A percentile compares a stretch with the other conserved stretches of the same genome.
Evolutionary conservation across 2,329 filamentous ascomycete genomes (phyloP).

Genomic region (Pseudogymnoascus sp.): DNA sequence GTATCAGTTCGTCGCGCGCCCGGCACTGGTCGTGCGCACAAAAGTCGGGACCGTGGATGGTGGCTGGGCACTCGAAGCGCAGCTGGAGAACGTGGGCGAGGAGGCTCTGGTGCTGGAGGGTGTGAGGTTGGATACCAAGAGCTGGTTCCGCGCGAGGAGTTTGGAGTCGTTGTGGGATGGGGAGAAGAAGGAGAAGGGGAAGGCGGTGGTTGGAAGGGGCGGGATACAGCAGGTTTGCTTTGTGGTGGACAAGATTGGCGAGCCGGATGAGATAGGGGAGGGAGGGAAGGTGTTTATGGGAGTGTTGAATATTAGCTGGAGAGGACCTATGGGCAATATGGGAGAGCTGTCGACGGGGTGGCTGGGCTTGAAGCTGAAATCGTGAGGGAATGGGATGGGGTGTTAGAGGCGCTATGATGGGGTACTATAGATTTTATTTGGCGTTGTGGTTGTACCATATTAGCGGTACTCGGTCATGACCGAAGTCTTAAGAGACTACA

Average conservation of each 20-base stretch:
- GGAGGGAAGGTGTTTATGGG: constrained; percentile 60
- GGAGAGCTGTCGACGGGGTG: constrained; percentile 84
- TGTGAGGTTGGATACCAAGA: constrained; percentile 46
- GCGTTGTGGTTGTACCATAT: neutral
- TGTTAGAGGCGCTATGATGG: neutral
- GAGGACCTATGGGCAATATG: constrained; percentile 78
- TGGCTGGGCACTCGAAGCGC: constrained; percentile 77
- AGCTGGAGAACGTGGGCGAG: constrained; percentile 91
- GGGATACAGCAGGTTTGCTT: constrained; percentile 62
- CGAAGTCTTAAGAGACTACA: neutral
- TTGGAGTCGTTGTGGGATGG: constrained; percentile 35
- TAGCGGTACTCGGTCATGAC: neutral
- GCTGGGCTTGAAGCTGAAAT: constrained; percentile 45
- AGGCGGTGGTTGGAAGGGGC: constrained; percentile 51
- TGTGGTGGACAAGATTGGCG: constrained; percentile 38
- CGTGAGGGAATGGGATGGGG: neutral
- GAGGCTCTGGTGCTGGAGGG: constrained; percentile 69
- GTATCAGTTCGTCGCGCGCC: constrained; percentile 93
- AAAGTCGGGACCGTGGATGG: constrained; percentile 58
- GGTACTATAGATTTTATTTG: neutral
- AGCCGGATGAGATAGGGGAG: constrained; percentile 25
- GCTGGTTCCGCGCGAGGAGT: constrained; percentile 42
- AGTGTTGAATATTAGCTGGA: constrained; percentile 79
- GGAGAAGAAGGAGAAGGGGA: constrained; percentile 41
- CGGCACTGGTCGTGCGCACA: constrained; percentile 80